Conservation (phyloP, 441 rosid genomes). For the Gossypium schwendimanii region DNA sequence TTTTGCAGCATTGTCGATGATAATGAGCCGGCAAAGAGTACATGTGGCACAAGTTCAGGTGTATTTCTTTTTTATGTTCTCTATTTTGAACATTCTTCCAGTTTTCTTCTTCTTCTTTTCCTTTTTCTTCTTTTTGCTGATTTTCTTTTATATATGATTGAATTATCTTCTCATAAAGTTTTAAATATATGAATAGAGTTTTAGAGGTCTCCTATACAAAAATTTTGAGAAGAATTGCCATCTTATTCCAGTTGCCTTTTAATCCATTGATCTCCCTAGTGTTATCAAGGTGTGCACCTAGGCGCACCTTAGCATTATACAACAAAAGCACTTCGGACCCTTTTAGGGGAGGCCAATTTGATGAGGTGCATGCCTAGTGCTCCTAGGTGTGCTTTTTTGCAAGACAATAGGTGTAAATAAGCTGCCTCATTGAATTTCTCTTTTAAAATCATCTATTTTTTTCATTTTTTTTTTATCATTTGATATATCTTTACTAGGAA, state of each 20-base stretch:
- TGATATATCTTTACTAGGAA: too few relatives aligned
- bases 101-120: background rate
- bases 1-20: conserved; percentile 67
- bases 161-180: background rate
- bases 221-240: background rate
- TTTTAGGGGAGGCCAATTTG: too few relatives aligned
- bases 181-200: background rate
- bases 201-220: background rate
- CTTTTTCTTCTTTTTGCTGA: background rate
- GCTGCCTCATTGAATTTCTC: too few relatives aligned
- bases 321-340: too few relatives aligned
- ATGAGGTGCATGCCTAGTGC: too few relatives aligned
- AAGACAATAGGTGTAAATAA: too few relatives aligned
- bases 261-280: background rate
- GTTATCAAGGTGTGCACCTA: too few relatives aligned
- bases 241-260: background rate
- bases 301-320: too few relatives aligned
- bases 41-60: conserved; percentile 60
- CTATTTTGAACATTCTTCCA: conserved; percentile 8
- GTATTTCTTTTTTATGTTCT: background rate
- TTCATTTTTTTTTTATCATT: too few relatives aligned
- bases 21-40: conserved; percentile 27
- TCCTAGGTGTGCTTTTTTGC: too few relatives aligned
- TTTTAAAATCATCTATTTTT: too few relatives aligned
- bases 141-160: background rate